Conservation (phyloP, 352 stramenopile species). For the Phytophthora boehmeriae region DNA sequence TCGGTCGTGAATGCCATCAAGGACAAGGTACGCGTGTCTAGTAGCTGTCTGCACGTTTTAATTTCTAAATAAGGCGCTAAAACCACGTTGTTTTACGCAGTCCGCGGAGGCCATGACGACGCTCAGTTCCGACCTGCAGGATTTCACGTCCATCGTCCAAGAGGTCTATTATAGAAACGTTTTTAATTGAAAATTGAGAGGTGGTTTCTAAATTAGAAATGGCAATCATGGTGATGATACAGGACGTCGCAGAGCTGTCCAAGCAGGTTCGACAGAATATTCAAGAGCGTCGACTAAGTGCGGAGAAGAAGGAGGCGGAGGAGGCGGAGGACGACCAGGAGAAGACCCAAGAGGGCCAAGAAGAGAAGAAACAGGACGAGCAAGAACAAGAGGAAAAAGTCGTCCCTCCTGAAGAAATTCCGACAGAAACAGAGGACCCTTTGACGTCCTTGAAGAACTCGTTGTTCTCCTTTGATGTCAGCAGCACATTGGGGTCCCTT, state of each 20-base stretch:
- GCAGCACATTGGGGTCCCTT: constrained; percentile 34
- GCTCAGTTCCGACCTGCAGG: constrained; percentile 73
- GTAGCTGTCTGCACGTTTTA: not conserved
- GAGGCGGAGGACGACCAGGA: constrained; percentile 17
- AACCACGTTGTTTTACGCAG: constrained; percentile 22
- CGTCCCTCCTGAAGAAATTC: constrained; percentile 8
- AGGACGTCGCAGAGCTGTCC: constrained; percentile 64
- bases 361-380: constrained; percentile 12
- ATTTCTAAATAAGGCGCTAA: not conserved
- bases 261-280: constrained; percentile 60
- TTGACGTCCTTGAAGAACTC: constrained; percentile 39
- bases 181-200: too few species aligned
- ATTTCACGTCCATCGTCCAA: constrained; percentile 73
- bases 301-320: constrained; percentile 39
- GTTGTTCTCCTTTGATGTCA: constrained; percentile 62
- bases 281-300: constrained; percentile 49
- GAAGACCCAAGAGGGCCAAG: constrained; percentile 12
- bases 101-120: constrained; percentile 76
- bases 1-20: constrained; percentile 53
- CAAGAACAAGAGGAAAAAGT: constrained; percentile 12
- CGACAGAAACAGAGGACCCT: constrained; percentile 4
- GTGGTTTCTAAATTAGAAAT: too few species aligned
- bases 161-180: constrained; percentile 30
- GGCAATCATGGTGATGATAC: not conserved
- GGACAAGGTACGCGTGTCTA: constrained; percentile 30